phyloP scores from a whole-genome alignment of 768 basidiomycete genomes.

The Naganishia vishniacii region DNA sequence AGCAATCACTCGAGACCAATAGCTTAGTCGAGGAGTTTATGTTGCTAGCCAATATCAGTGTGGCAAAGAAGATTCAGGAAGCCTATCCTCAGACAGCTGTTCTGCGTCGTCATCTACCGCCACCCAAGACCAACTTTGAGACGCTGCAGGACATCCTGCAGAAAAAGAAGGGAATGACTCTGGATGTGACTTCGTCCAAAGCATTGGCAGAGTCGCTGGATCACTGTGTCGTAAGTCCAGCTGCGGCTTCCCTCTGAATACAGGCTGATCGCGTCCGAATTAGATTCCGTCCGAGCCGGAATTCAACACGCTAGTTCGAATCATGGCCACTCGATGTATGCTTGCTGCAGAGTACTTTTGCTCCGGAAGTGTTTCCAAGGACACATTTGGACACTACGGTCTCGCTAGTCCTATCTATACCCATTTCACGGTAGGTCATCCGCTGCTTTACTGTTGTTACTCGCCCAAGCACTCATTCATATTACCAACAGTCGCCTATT shows the following conservation, averaged over 20 bases:
- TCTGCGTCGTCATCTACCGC: conserved; percentile 77
- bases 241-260: neutral
- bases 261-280: conserved; percentile 6
- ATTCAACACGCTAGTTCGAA: conserved; percentile 95
- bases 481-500: conserved; percentile 64
- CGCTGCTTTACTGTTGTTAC: too few relatives aligned
- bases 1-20: conserved; percentile 85
- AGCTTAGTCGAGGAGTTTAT: conserved; percentile 98
- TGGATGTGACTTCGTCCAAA: conserved; percentile 87
- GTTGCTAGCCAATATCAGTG: conserved; percentile 93
- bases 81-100: conserved; percentile 95
- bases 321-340: conserved; percentile 99
- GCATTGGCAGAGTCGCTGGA: conserved; percentile 84
- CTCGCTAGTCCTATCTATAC: conserved; percentile 97
- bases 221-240: conserved; percentile 64
- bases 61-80: conserved; percentile 84
- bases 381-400: conserved; percentile 94
- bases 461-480: neutral
- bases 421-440: conserved; percentile 66
- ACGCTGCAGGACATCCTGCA: conserved; percentile 83
- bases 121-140: conserved; percentile 89
- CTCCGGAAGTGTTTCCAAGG: conserved; percentile 83
- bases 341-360: conserved; percentile 96
- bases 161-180: conserved; percentile 72
- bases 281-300: conserved; percentile 78